Percentiles rank a stretch among this genome's conserved stretches.
Conservation (phyloP, 2,329 filamentous ascomycete species). For the Colletotrichum zoysiae region DNA sequence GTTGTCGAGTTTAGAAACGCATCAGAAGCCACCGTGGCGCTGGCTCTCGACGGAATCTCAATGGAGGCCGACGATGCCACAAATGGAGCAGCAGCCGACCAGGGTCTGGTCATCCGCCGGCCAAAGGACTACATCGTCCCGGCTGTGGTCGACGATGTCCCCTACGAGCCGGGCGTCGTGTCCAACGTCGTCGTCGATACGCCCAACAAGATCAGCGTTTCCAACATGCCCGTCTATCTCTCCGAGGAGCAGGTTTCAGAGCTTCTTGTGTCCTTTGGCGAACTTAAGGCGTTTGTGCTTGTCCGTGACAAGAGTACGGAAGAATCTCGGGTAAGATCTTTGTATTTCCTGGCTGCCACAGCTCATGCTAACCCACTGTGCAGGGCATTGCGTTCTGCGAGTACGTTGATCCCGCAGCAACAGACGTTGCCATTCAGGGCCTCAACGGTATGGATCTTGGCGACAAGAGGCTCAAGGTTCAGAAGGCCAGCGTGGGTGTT, state of each 20-base stretch:
- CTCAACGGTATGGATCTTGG: constrained; percentile 94
- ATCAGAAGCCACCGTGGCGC: constrained; percentile 88
- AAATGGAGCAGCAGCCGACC: constrained; percentile 62
- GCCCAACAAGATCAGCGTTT: constrained; percentile 93
- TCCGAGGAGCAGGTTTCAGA: constrained; percentile 93
- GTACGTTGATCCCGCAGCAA: constrained; percentile 82
- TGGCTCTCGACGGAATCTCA: constrained; percentile 88
- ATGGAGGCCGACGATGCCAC: constrained; percentile 81
- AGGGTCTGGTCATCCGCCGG: constrained; percentile 80
- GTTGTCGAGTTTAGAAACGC: constrained; percentile 91
- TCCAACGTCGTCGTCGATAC: constrained; percentile 89
- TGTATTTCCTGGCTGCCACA: not conserved
- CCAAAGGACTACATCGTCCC: constrained; percentile 99
- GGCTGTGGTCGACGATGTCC: constrained; percentile 77
- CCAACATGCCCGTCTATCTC: constrained; percentile 89
- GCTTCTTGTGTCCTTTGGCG: constrained; percentile 89
- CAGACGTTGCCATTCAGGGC: constrained; percentile 88
- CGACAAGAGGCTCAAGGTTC: constrained; percentile 86
- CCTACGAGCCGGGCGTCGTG: constrained; percentile 81
- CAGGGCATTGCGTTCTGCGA: constrained; percentile 98
- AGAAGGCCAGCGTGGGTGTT: constrained; percentile 90
- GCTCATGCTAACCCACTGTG: constrained; percentile 47
- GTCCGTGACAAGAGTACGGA: constrained; percentile 89
- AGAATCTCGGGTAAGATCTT: constrained; percentile 80
- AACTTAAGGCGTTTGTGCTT: constrained; percentile 90